Percentiles rank a stretch among this genome's conserved stretches.
These are phyloP conservation scores for Phialemonium atrogriseum DNA, from an alignment of 2,329 filamentous ascomycete genomes.

Conservation along the genomic window DNA sequence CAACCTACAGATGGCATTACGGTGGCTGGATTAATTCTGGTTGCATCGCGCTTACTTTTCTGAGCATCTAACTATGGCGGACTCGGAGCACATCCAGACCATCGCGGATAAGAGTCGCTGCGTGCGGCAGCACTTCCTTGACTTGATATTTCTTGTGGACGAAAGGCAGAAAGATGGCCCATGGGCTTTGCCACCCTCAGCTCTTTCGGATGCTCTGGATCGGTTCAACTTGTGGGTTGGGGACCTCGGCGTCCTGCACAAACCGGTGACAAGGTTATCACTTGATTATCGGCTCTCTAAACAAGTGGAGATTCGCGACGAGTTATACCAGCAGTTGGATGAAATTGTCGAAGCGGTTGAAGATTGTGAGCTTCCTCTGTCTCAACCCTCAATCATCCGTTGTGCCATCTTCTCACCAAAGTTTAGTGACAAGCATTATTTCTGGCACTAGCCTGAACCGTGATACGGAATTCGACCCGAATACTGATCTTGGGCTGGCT, in stretches of 20 bases:
- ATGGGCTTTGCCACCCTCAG: not conserved
- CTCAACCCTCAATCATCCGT: not conserved
- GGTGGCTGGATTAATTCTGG: too few relatives aligned
- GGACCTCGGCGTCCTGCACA: conserved; percentile 6
- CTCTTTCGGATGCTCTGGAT: conserved; percentile 1
- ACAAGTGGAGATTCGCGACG: conserved; percentile 3
- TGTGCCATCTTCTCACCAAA: not conserved
- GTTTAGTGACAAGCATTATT: conserved; percentile 1
- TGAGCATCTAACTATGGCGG: too few relatives aligned
- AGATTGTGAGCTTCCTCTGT: conserved; percentile 7
- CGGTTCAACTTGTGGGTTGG: conserved; percentile 10
- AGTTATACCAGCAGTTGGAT: conserved; percentile 4
- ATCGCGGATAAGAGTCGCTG: not conserved
- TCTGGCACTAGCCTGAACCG: conserved; percentile 1
- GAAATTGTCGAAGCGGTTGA: conserved; percentile 7
- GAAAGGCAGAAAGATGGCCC: not conserved
- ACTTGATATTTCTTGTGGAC: not conserved
- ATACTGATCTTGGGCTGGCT: too few relatives aligned
- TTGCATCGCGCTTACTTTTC: too few relatives aligned
- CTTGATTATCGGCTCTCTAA: conserved; percentile 6
- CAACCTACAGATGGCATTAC: too few relatives aligned
- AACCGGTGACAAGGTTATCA: conserved; percentile 2
- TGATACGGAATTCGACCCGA: too few relatives aligned
- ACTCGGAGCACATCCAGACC: not conserved
- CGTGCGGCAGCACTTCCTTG: not conserved